Evolutionary conservation across 2,329 filamentous ascomycete genomes (phyloP).

Genomic region (Penicillium sclerotigenum): DNA sequence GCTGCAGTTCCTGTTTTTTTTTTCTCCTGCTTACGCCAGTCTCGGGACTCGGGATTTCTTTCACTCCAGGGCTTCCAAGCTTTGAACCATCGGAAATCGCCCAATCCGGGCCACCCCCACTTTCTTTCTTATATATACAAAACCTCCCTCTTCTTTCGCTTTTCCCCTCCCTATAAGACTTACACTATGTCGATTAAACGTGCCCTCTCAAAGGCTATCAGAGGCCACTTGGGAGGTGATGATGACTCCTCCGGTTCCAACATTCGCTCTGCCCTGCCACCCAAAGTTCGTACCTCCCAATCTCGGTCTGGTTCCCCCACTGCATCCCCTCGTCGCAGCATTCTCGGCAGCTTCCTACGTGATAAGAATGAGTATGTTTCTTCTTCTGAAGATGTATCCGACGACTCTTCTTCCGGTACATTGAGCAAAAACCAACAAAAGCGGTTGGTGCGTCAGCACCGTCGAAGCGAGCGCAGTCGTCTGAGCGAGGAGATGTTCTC

Average conservation of each 20-base stretch:
- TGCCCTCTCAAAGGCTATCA: constrained; percentile 42
- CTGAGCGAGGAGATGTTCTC: constrained; percentile 45
- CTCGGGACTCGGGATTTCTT: background rate
- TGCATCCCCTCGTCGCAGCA: constrained; percentile 39
- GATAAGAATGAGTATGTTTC: constrained; percentile 40
- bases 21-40: background rate
- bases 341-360: constrained; percentile 41
- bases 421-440: constrained; percentile 49
- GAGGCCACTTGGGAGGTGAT: constrained; percentile 26
- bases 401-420: constrained; percentile 35
- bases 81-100: constrained; percentile 3
- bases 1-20: background rate
- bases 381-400: constrained; percentile 44
- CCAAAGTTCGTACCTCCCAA: constrained; percentile 15
- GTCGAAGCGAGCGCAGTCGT: constrained; percentile 39
- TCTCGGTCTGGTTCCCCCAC: constrained; percentile 17
- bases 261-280: constrained; percentile 20
- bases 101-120: constrained; percentile 11
- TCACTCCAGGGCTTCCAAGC: background rate
- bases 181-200: constrained; percentile 48
- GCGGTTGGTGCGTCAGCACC: constrained; percentile 41
- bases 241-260: constrained; percentile 24
- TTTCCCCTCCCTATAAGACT: background rate
- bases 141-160: constrained; percentile 1
- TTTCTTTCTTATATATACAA: constrained; percentile 6